phyloP scores from a whole-genome alignment of 2,329 filamentous ascomycete species.

The Ophiostoma pallidulum region DNA sequence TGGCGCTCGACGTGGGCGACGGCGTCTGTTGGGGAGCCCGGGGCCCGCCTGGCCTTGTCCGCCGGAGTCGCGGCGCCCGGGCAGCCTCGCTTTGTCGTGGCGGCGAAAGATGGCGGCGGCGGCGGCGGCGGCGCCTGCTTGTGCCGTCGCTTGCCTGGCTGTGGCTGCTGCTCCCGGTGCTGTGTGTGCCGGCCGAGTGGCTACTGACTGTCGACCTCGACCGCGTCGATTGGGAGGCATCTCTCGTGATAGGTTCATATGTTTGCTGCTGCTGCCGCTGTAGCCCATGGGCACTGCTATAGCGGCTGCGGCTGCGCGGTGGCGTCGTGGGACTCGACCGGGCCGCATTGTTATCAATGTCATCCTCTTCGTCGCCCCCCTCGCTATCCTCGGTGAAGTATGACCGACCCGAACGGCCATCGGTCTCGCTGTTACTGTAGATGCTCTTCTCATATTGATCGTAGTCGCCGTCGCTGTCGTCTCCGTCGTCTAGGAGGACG shows the following conservation, averaged over 20 bases:
- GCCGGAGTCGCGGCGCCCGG: too few species aligned
- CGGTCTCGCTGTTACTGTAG: constrained; percentile 16
- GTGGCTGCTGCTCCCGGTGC: neutral
- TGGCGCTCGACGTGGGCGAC: constrained; percentile 20
- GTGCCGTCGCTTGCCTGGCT: constrained; percentile 6
- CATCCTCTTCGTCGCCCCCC: constrained; percentile 24
- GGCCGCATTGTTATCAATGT: constrained; percentile 39
- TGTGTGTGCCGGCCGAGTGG: neutral
- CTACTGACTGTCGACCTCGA: neutral
- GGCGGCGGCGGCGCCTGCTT: constrained; percentile 4
- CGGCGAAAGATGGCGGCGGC: neutral
- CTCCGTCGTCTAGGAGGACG: constrained; percentile 31
- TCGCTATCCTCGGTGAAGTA: constrained; percentile 16
- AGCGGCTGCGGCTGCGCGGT: constrained; percentile 30
- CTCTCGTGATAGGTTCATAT: neutral
- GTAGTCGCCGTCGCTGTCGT: constrained; percentile 18
- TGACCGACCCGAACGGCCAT: neutral
- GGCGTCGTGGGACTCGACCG: constrained; percentile 37
- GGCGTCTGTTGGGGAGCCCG: neutral
- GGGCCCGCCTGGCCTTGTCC: neutral
- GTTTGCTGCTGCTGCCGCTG: neutral
- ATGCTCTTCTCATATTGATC: constrained; percentile 15
- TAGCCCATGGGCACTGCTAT: constrained; percentile 13
- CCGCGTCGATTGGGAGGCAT: neutral
- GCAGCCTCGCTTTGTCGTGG: too few species aligned